A percentile compares a stretch with the other conserved stretches of the same genome.
phyloP scores from a whole-genome alignment of 2,329 filamentous ascomycete genomes.

The Reticulascus tulasneorum region DNA sequence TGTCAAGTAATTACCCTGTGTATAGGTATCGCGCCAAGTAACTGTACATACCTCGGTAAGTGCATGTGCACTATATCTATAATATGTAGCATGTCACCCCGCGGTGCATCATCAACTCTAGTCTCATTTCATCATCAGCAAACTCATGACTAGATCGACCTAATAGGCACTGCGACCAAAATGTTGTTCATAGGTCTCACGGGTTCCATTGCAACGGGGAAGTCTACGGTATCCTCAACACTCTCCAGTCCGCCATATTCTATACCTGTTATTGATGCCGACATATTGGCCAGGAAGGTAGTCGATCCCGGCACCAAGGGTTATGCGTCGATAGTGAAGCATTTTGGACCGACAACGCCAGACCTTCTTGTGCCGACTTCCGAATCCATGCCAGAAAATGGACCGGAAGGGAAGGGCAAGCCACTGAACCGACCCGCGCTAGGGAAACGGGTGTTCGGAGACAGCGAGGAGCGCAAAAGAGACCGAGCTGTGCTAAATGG shows the following conservation, averaged over 20 bases:
- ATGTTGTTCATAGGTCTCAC: slow-evolving; percentile 97
- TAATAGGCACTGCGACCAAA: too few species aligned
- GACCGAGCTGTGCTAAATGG: slow-evolving; percentile 78
- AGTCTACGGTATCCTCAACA: slow-evolving; percentile 87
- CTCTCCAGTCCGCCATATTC: slow-evolving; percentile 77
- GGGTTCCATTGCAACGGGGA: slow-evolving; percentile 95
- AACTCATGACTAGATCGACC: too few species aligned
- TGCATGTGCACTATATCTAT: too few species aligned
- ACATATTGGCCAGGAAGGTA: slow-evolving; percentile 85
- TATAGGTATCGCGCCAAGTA: too few species aligned
- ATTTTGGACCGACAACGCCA: slow-evolving; percentile 80
- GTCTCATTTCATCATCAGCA: background rate
- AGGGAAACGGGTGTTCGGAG: slow-evolving; percentile 81
- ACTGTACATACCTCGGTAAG: too few species aligned
- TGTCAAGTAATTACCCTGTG: too few species aligned
- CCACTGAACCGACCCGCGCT: slow-evolving; percentile 84
- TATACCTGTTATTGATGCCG: slow-evolving; percentile 90
- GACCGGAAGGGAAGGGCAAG: slow-evolving; percentile 58
- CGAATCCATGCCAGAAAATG: slow-evolving; percentile 47
- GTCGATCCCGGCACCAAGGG: slow-evolving; percentile 87
- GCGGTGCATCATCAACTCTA: background rate
- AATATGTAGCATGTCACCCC: too few species aligned
- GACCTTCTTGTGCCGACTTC: slow-evolving; percentile 70
- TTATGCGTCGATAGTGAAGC: slow-evolving; percentile 74
- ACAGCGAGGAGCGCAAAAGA: slow-evolving; percentile 61